Evolutionary conservation across 106 monocot species (phyloP), one percentile per base, ranked within the genome.

Genomic region (Vanilla planifolia): DNA sequence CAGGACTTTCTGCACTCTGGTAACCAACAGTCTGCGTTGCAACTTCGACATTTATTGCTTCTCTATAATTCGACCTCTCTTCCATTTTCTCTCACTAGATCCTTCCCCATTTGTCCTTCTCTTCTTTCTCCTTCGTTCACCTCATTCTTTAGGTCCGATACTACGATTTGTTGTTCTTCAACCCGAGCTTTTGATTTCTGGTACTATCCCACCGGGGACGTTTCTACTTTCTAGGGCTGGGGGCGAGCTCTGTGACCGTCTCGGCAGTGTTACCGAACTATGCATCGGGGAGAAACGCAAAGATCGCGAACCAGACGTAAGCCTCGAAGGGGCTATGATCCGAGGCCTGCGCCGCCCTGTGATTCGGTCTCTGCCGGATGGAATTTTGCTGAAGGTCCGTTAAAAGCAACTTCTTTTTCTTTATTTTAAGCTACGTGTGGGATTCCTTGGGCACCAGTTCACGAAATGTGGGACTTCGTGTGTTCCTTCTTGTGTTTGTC

Each of bases 31-130:
- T 28, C 30, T 51, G 2, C 33, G 45, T 33, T n/a, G 17, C 55
- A 33, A n/a, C 55, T 17, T 33, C 16, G 15, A 9, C 53, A 57
- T 57, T 57, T 57, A 57, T 20, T 57, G 57, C 57, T 28, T 55
- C 22, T 28, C 30, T 55, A 55, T 30, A 2, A 32, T 55, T 55
- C 33, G 34, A 33, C 35, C 57, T 57, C 57, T 0, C 17, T 57
- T 57, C 21, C 35, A 30, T 7, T 53, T 26, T 29, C 30, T 53
- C 28, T 53, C 13, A n/a, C n/a, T 30, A 29, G 53, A 53, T 53
- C 28, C 30, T 30, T 30, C 19, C 1, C 2, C 57, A 21, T 57
- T 36, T 57, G 8, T 17, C 17, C 57, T 9, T 5, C 33, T 35
- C 15, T 29, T 8, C 6, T 6, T 19, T 1, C 33, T 19, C 30